Evolutionary conservation across 2,329 filamentous ascomycete genomes (phyloP).

Genomic region (Xylaria hypoxylon): DNA sequence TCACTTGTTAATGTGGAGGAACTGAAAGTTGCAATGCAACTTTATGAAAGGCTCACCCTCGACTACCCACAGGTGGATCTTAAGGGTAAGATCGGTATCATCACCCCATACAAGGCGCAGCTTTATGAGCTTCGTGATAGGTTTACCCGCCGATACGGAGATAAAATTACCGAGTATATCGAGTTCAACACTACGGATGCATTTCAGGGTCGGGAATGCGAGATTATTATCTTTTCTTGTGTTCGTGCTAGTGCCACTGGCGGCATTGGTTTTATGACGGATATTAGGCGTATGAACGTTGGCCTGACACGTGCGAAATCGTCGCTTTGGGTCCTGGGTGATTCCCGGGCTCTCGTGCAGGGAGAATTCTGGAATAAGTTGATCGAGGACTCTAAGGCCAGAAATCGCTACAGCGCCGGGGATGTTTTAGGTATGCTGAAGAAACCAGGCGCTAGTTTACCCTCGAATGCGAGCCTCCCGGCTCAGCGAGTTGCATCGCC

Average conservation of each 20-base stretch:
- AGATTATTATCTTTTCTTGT: conserved; percentile 99
- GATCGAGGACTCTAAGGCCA: conserved; percentile 80
- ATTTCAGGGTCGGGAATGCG: conserved; percentile 95
- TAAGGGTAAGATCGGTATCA: conserved; percentile 90
- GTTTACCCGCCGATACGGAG: conserved; percentile 79
- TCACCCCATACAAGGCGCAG: conserved; percentile 97
- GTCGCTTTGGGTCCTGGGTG: conserved; percentile 95
- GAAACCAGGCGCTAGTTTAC: conserved; percentile 55
- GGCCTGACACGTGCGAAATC: conserved; percentile 96
- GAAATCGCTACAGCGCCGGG: conserved; percentile 81
- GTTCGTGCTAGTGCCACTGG: conserved; percentile 91
- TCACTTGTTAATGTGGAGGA: conserved; percentile 87
- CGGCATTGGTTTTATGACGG: conserved; percentile 98
- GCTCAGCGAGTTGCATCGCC: conserved; percentile 19
- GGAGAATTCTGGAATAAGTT: conserved; percentile 92
- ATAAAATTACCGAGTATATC: conserved; percentile 78
- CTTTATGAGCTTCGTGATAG: conserved; percentile 80
- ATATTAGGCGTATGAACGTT: conserved; percentile 99
- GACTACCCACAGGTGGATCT: conserved; percentile 79
- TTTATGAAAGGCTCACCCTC: conserved; percentile 81
- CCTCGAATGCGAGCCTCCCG: conserved; percentile 39
- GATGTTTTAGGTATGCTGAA: conserved; percentile 64
- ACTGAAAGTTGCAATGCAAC: conserved; percentile 83
- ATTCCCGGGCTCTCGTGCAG: conserved; percentile 85
- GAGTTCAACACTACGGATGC: conserved; percentile 99